A percentile compares a stretch with the other conserved stretches of the same genome.
Evolutionary conservation across 768 basidiomycete genomes (phyloP).

Genomic region (Serendipita indica): DNA sequence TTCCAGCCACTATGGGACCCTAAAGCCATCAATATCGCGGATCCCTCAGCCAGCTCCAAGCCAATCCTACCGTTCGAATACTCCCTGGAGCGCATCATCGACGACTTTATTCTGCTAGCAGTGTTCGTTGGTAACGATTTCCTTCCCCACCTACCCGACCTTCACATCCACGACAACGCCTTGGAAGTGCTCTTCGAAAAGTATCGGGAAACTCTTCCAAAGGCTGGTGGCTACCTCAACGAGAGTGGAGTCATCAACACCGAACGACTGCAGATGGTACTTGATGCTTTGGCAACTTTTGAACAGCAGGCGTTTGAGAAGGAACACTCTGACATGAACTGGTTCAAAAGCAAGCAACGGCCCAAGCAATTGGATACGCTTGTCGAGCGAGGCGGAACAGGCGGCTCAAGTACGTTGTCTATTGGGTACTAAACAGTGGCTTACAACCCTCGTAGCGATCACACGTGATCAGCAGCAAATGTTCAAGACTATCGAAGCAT

Average conservation of each 20-base stretch:
- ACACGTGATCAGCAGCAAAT: constrained; percentile 61
- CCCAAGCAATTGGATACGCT: constrained; percentile 34
- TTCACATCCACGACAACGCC: constrained; percentile 97
- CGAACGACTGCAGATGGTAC: constrained; percentile 64
- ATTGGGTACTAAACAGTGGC: not conserved
- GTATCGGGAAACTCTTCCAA: constrained; percentile 81
- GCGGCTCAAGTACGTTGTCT: constrained; percentile 18
- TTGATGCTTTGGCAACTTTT: constrained; percentile 78
- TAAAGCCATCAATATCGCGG: not conserved
- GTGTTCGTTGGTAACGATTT: constrained; percentile 99
- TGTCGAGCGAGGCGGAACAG: constrained; percentile 42
- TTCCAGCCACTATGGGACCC: constrained; percentile 36
- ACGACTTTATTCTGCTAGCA: constrained; percentile 92
- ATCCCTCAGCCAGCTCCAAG: constrained; percentile 21
- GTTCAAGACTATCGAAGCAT: constrained; percentile 63
- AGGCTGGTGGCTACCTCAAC: constrained; percentile 73
- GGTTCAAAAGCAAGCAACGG: constrained; percentile 85
- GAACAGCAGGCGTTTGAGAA: constrained; percentile 85
- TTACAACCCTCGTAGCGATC: constrained; percentile 36
- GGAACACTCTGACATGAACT: constrained; percentile 78
- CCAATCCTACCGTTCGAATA: constrained; percentile 65
- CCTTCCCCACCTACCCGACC: constrained; percentile 84
- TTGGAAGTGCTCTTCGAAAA: constrained; percentile 86
- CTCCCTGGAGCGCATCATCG: constrained; percentile 84
- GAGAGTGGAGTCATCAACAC: constrained; percentile 74